These are phyloP conservation scores for Biscogniauxia marginata DNA, from an alignment of 2,329 filamentous ascomycete species.

Conservation along the genomic window DNA sequence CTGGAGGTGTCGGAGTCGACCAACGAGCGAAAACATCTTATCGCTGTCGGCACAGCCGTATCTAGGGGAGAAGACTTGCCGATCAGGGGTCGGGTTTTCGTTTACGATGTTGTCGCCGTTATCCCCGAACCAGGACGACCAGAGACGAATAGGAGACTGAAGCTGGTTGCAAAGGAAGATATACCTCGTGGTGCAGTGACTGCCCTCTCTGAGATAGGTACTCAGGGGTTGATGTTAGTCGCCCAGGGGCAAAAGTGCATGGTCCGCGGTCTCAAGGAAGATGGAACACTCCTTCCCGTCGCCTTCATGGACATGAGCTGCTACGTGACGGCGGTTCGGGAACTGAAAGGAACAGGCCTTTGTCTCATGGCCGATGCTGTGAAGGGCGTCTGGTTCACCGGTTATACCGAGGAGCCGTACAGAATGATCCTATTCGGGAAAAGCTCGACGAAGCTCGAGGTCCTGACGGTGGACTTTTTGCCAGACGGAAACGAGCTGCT, in stretches of 20 bases:
- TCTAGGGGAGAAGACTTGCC: slow-evolving; percentile 89
- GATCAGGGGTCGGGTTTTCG: slow-evolving; percentile 79
- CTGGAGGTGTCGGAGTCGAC: slow-evolving; percentile 91
- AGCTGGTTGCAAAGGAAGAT: slow-evolving; percentile 84
- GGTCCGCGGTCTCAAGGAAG: slow-evolving; percentile 93
- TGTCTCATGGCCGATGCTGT: slow-evolving; percentile 86
- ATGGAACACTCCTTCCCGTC: slow-evolving; percentile 86
- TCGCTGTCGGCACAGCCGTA: slow-evolving; percentile 82
- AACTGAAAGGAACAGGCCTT: slow-evolving; percentile 78
- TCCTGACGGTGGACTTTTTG: slow-evolving; percentile 81
- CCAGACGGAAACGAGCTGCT: slow-evolving; percentile 81
- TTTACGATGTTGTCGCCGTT: slow-evolving; percentile 89
- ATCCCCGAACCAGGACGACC: slow-evolving; percentile 84
- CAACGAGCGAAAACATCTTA: slow-evolving; percentile 77
- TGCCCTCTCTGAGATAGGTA: slow-evolving; percentile 78
- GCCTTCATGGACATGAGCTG: slow-evolving; percentile 98
- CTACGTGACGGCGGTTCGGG: slow-evolving; percentile 83
- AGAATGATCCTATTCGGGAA: slow-evolving; percentile 93
- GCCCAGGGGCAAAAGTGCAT: slow-evolving; percentile 97
- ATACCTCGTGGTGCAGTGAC: slow-evolving; percentile 91
- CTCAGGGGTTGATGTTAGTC: slow-evolving; percentile 82
- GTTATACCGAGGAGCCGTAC: slow-evolving; percentile 96
- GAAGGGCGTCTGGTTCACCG: slow-evolving; percentile 94
- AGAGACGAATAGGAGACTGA: slow-evolving; percentile 82
- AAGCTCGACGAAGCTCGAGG: slow-evolving; percentile 72